A percentile compares a stretch with the other conserved stretches of the same genome.
Conservation (phyloP, 1,284 basidiomycete species). For the Rhodotorula sp. region DNA sequence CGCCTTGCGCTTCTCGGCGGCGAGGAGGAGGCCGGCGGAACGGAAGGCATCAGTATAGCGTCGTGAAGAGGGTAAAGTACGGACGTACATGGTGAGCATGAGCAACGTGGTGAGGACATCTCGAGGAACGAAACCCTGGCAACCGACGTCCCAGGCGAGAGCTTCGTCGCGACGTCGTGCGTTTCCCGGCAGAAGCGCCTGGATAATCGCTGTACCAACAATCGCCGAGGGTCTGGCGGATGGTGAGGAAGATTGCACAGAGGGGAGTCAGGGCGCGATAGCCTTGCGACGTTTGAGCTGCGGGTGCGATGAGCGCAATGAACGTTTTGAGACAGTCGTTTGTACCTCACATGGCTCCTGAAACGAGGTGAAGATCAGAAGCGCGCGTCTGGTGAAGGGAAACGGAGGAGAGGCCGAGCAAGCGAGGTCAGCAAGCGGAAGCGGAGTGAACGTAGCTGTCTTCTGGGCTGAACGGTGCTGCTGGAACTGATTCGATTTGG, state of each 20-base stretch:
- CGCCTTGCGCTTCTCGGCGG: conserved; percentile 56
- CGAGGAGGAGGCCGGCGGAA: conserved; percentile 35
- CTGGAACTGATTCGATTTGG: too few species aligned
- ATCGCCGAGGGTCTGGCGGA: conserved; percentile 49
- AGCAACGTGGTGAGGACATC: conserved; percentile 51
- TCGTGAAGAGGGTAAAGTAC: too few species aligned
- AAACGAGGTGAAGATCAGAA: not conserved
- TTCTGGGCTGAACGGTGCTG: too few species aligned
- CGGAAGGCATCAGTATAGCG: conserved; percentile 27
- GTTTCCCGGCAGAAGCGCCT: conserved; percentile 21
- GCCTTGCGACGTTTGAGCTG: conserved; percentile 56
- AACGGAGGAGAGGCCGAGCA: not conserved
- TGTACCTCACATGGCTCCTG: not conserved
- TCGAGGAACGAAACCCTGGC: conserved; percentile 23
- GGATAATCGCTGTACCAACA: conserved; percentile 36
- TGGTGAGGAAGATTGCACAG: conserved; percentile 62
- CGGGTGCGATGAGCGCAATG: not conserved
- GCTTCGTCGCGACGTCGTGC: conserved; percentile 15
- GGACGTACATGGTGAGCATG: conserved; percentile 54
- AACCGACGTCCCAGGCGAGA: conserved; percentile 12
- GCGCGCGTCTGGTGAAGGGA: not conserved
- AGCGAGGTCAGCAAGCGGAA: not conserved
- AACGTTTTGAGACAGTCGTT: not conserved
- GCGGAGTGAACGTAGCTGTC: too few species aligned
- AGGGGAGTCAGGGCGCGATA: conserved; percentile 60